A percentile compares a stretch with the other conserved stretches of the same genome.
phyloP scores from a whole-genome alignment of 345 rosid genomes.

The Noccaea bulbosa region DNA sequence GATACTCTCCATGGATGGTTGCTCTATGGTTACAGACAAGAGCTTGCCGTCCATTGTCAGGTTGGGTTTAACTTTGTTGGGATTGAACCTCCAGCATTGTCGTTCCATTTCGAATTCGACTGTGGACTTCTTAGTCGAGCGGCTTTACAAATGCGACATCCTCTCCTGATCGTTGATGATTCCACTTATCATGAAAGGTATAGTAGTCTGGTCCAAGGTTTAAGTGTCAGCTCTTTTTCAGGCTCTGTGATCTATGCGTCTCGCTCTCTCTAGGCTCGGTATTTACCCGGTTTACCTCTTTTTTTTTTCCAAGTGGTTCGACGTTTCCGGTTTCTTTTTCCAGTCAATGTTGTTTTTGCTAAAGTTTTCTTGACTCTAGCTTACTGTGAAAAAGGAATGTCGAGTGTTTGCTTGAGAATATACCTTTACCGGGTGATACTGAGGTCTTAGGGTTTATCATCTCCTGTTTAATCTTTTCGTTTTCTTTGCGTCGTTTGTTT shows the following conservation, averaged over 20 bases:
- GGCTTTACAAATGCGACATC: slow-evolving; percentile 84
- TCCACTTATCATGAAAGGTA: slow-evolving; percentile 22
- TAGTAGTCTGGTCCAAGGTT: slow-evolving; percentile 52
- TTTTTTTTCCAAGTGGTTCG: slow-evolving; percentile 37
- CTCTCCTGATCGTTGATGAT: slow-evolving; percentile 53
- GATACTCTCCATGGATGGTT: slow-evolving; percentile 76
- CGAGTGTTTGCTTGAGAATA: slow-evolving; percentile 53
- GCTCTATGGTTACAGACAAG: slow-evolving; percentile 67
- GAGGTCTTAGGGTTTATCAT: slow-evolving; percentile 39
- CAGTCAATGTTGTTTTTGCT: slow-evolving; percentile 60
- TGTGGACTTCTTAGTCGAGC: slow-evolving; percentile 62
- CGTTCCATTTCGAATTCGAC: slow-evolving; percentile 60
- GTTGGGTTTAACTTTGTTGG: slow-evolving; percentile 69
- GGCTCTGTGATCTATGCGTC: slow-evolving; percentile 33
- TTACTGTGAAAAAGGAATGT: slow-evolving; percentile 45
- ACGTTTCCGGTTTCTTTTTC: slow-evolving; percentile 57
- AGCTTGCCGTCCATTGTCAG: slow-evolving; percentile 57
- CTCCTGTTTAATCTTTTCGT: slow-evolving; percentile 20
- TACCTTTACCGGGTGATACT: slow-evolving; percentile 49
- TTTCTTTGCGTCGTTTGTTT: slow-evolving; percentile 11
- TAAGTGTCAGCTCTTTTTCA: slow-evolving; percentile 45
- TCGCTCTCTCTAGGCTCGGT: slow-evolving; percentile 28
- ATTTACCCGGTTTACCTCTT: slow-evolving; percentile 33
- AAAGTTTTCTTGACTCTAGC: slow-evolving; percentile 59
- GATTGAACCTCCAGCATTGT: slow-evolving; percentile 84